Base-by-base conservation (phyloP, 2,329 filamentous ascomycete genomes). In the Fusarium sp. region DNA sequence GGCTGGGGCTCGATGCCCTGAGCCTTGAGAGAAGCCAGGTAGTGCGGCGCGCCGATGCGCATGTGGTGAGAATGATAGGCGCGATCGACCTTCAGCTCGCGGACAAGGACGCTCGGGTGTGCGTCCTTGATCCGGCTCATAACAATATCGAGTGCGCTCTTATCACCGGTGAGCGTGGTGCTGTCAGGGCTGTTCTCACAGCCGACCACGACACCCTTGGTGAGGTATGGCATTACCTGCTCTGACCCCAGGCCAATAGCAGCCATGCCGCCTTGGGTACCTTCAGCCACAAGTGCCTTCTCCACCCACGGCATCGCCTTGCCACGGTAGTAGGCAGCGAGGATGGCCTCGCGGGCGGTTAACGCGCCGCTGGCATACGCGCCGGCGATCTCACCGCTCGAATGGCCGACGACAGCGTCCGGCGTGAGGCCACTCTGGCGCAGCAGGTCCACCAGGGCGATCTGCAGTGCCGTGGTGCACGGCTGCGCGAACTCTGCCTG, bases 361-460 rank as follows among this genome's bases (percentile, higher is more conserved):
- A 87, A 67, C 0, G 75, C 67, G 0, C 85, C 84, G 0, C 81
- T 78, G 0, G 84, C 83, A 61, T 86, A 86, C 0, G 85, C 84
- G 2, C 85, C 86, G 0, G 81, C 85, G 41, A 87, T 85, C 68
- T 87, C 86, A 14, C 65, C 59, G 27, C 37, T 48, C 0, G 65
- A 67, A 22, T 67, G 59, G 3, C 65, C 59, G 7, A 43, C 56
- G 5, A 67, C 59, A 10, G 48, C 59, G 5, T 50, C 27, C 1
- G 39, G 59, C 1, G 22, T 14, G 0, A 67, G 14, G 14, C 22
- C 33, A 39, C 29, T 48, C 4, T 24, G 37, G 1, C n/a, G 20
- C 2, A 64, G n/a, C n/a, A 67, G 24, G 35, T 57, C 48, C 7
- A 64, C 59, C 2, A 64, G 22, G 6, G 50, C 48, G 9, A 67